Evolutionary conservation across 345 rosid genomes (phyloP), one percentile per base, ranked within the genome.

Genomic region (Conringia planisiliqua): DNA sequence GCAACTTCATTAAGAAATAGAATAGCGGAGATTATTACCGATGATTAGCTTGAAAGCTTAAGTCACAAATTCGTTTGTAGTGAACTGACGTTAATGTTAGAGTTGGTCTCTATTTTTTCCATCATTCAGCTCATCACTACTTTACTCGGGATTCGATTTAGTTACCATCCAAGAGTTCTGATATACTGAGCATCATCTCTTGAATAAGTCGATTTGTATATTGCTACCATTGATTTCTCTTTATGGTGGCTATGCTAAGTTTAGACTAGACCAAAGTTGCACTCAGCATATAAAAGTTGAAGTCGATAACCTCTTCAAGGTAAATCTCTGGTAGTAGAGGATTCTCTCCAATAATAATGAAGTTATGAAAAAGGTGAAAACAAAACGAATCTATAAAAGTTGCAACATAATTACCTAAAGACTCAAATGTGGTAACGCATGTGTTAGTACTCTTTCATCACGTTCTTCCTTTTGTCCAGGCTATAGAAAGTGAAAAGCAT

Each of bases 1-100:
- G n/a, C 56, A 16, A 27, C 29, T 29, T 60, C 47, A 44, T 56
- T 13, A 62, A 13, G 66, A 55, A 46, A 70, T 54, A 76, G 76
- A 36, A 27, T 62, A 77, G 66, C 13, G 24, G 57, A 56, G 35
- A 68, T 59, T 39, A 8, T 58, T 38, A 32, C 16, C 7, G 47
- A 66, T 29, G 52, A 9, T 66, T 66, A 57, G 72, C 60, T 74
- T 42, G 2, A 54, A 73, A 11, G 20, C 7, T 6, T 1, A 54
- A 39, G 62, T 72, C 42, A 7, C 63, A 39, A 7, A 73, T 73
- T 73, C 48, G 50, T 65, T 65, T 66, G 72, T 74, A 74, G 59
- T 66, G 44, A 57, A 58, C 7, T 27, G 20, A 58, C 26, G 24
- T 67, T 38, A 3, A 14, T 40, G 43, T 75, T 11, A 30, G 50